phyloP scores from a whole-genome alignment of 345 rosid species.

The Salix caprea region DNA sequence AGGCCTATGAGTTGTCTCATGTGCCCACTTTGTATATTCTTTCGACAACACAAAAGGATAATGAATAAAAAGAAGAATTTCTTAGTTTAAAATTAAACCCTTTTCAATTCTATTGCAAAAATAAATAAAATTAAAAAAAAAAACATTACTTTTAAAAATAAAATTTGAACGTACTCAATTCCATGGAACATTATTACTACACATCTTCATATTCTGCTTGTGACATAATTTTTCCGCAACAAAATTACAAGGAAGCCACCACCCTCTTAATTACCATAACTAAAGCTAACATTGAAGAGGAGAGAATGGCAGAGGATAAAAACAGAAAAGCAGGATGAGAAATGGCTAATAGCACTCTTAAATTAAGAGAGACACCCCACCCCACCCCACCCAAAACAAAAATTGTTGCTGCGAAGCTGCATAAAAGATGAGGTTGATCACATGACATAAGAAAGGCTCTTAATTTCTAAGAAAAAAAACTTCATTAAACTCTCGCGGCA shows the following conservation, averaged over 20 bases:
- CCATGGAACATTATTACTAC: neutral
- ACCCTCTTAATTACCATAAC: neutral
- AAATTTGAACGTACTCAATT: neutral
- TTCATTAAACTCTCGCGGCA: no score
- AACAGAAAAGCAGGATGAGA: neutral
- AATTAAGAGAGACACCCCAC: neutral
- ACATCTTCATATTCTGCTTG: constrained; percentile 15
- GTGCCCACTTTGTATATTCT: neutral
- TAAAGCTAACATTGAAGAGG: neutral
- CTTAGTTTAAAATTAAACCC: neutral
- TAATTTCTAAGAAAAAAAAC: neutral
- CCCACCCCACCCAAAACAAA: neutral
- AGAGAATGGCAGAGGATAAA: no score
- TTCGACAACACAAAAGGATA: neutral
- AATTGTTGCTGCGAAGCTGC: neutral
- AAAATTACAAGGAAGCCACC: constrained; percentile 20
- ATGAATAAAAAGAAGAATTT: neutral
- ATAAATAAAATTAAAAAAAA: no score
- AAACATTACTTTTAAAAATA: no score
- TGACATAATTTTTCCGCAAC: constrained; percentile 1
- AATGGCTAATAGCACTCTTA: constrained; percentile 1
- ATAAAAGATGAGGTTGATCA: constrained; percentile 4
- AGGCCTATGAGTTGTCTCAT: constrained; percentile 3
- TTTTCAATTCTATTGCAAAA: neutral
- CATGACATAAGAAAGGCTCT: neutral